Base-by-base conservation (phyloP, 2,329 filamentous ascomycete genomes). In the Colletotrichum sidae region DNA sequence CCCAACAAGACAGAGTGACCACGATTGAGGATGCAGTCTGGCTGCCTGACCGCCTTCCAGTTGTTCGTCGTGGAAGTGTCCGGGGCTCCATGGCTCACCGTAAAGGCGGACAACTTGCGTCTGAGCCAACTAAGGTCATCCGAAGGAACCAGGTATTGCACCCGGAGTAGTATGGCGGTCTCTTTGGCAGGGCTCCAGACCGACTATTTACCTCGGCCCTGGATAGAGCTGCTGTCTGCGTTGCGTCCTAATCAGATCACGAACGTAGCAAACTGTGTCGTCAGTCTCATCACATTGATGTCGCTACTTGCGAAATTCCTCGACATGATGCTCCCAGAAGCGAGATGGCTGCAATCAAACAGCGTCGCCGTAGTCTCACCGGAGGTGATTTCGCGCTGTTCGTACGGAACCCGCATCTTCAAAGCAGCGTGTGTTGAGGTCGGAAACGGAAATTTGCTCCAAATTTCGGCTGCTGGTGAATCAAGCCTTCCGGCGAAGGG, bases 281-380 rank as follows among this genome's bases (percentile, higher is more conserved):
- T 13, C 41, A 38, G 45, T 53, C 37, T 54, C 39, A 41, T 45
- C 39, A 49, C 35, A 37, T 13, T n/a, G 54, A 39, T 34, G 38
- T 34, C 42, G 56, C 49, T 38, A 33, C 15, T 39, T 44, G 35
- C 17, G 35, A 12, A 9, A 12, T n/a, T 34, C 39, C 13, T 15
- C 15, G 44, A 10, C n/a, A 17, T 46, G 15, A 17, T 17, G n/a
- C 8, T 11, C 33, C n/a, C 34, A 11, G 51, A 44, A 61, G 57
- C 51, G 51, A 65, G n/a, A 65, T 61, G 51, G 17, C 57, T 8
- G 57, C 57, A 65, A 52, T 55, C 51, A 65, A 61, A 47, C 39
- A 45, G 41, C 17, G 15, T 56, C 37, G 8, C 59, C 34, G 15
- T 38, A 13, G 38, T 51, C 39, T 53, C 46, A 25, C 46, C 45